A percentile compares a stretch with the other conserved stretches of the same genome.
These are phyloP conservation scores for Deakozyma indianensis DNA, from an alignment of 805 yeast genomes.

Conservation along the genomic window DNA sequence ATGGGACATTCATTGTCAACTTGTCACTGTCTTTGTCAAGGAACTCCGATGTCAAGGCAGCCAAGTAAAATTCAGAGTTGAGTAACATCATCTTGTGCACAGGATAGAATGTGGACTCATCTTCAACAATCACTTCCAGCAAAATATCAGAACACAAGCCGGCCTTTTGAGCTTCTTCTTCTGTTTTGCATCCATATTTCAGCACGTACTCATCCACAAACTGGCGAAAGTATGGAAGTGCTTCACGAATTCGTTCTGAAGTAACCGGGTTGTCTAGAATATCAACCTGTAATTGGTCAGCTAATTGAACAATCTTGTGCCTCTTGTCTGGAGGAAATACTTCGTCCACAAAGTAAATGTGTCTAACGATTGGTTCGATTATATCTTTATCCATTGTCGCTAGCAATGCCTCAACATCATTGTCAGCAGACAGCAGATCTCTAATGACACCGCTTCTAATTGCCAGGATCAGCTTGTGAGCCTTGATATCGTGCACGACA, in stretches of 20 bases:
- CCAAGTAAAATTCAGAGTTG: slow-evolving; percentile 49
- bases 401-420: neutral
- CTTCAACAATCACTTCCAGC: slow-evolving; percentile 13
- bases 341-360: slow-evolving; percentile 14
- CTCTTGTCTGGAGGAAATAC: slow-evolving; percentile 11
- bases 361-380: slow-evolving; percentile 10
- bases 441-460: slow-evolving; percentile 20
- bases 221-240: slow-evolving; percentile 26
- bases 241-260: slow-evolving; percentile 18
- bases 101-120: slow-evolving; percentile 33
- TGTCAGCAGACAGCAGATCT: slow-evolving; percentile 3
- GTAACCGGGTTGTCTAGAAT: slow-evolving; percentile 11
- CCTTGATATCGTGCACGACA: slow-evolving; percentile 9
- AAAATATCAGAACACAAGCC: slow-evolving; percentile 4
- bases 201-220: slow-evolving; percentile 13
- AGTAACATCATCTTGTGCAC: slow-evolving; percentile 46
- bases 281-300: neutral
- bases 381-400: neutral
- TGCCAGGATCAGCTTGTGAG: slow-evolving; percentile 15
- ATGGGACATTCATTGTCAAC: slow-evolving; percentile 8
- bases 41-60: slow-evolving; percentile 44
- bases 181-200: neutral
- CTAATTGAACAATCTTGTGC: neutral
- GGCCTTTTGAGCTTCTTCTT: neutral
- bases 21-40: slow-evolving; percentile 18